Evolutionary conservation across 805 yeast species (phyloP).

Genomic region (Yamadazyma insecticola): DNA sequence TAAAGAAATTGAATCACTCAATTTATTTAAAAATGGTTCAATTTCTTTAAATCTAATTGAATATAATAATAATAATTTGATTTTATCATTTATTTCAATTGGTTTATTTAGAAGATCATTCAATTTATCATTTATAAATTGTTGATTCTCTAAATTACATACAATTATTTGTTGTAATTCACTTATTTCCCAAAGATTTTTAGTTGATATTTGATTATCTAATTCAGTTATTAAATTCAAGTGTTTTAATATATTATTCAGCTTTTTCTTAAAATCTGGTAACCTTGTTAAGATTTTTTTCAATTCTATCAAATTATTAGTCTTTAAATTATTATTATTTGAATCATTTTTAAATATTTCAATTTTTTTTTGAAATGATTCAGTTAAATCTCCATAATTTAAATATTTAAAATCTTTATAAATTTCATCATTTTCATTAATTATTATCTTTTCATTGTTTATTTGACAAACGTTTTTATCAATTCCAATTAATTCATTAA

Average conservation of each 20-base stretch:
- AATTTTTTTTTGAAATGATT: slow-evolving; percentile 78
- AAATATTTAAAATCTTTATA: slow-evolving; percentile 76
- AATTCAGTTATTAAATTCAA: slow-evolving; percentile 86
- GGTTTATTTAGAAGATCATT: slow-evolving; percentile 49
- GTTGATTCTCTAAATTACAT: slow-evolving; percentile 41
- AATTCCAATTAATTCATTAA: slow-evolving; percentile 86
- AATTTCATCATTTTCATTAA: slow-evolving; percentile 67
- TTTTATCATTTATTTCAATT: slow-evolving; percentile 48
- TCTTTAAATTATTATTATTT: slow-evolving; percentile 67
- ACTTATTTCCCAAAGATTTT: slow-evolving; percentile 76
- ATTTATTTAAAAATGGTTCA: slow-evolving; percentile 18
- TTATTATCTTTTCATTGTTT: slow-evolving; percentile 42
- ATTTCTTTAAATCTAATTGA: slow-evolving; percentile 49
- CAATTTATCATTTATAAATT: slow-evolving; percentile 45
- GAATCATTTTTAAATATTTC: slow-evolving; percentile 77
- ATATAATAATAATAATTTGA: slow-evolving; percentile 71
- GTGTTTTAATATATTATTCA: slow-evolving; percentile 87
- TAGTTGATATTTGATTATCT: slow-evolving; percentile 62
- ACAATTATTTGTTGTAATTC: slow-evolving; percentile 87
- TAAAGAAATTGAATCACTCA: slow-evolving; percentile 31
- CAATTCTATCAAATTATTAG: slow-evolving; percentile 74
- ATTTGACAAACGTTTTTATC: slow-evolving; percentile 75
- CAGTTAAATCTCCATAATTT: slow-evolving; percentile 94
- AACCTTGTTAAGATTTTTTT: slow-evolving; percentile 86
- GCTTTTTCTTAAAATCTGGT: slow-evolving; percentile 88